Evolutionary conservation across 768 basidiomycete genomes (phyloP).

Genomic region (Lyophyllum decastes): DNA sequence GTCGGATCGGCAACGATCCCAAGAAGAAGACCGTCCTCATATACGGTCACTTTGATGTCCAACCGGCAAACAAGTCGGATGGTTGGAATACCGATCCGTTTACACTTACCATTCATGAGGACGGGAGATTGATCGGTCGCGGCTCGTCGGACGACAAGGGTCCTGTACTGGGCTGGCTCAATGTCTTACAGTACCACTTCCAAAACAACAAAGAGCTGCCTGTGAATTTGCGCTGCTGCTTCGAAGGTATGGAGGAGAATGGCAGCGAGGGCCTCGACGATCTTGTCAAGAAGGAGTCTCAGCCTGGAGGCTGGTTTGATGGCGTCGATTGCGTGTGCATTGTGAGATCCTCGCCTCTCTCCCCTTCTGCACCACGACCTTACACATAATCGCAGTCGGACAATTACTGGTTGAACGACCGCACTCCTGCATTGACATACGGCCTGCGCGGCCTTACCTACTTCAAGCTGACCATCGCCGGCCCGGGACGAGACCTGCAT

Average conservation of each 20-base stretch:
- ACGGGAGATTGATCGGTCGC: constrained; percentile 74
- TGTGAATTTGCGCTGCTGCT: constrained; percentile 88
- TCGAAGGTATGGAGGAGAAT: constrained; percentile 98
- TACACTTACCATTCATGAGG: constrained; percentile 51
- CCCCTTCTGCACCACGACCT: not conserved
- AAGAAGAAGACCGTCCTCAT: constrained; percentile 92
- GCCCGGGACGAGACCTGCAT: constrained; percentile 87
- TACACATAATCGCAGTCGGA: constrained; percentile 58
- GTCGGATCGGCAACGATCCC: constrained; percentile 77
- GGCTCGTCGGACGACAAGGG: constrained; percentile 93
- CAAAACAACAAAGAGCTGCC: constrained; percentile 70
- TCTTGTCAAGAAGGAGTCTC: constrained; percentile 74
- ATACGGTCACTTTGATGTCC: constrained; percentile 96
- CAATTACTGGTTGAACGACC: constrained; percentile 91
- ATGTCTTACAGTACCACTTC: constrained; percentile 84
- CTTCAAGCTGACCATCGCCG: constrained; percentile 79
- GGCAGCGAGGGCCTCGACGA: constrained; percentile 92
- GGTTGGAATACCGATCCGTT: constrained; percentile 93
- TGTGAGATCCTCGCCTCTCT: constrained; percentile 41
- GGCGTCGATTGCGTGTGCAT: constrained; percentile 95
- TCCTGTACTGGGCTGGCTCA: constrained; percentile 86
- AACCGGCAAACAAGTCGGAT: constrained; percentile 68
- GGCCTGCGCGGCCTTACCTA: constrained; percentile 89
- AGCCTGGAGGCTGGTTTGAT: constrained; percentile 77
- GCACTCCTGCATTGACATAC: constrained; percentile 81